Conservation (phyloP, 192 early-diverging fungal species). For the Backusella macrospora region DNA sequence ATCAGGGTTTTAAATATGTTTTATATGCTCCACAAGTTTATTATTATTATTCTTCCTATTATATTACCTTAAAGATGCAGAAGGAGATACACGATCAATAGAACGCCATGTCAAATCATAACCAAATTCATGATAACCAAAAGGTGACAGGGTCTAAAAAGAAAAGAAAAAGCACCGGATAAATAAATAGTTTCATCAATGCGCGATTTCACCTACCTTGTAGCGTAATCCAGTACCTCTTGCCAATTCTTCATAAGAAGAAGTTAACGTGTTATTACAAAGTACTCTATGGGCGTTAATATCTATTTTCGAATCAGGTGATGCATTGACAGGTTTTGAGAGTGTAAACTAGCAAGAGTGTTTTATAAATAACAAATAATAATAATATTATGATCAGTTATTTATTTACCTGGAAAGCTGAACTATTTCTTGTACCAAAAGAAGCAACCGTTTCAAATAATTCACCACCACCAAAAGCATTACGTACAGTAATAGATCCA, state of each 20-base stretch:
- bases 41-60: not conserved
- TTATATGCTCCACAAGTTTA: not conserved
- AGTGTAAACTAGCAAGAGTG: conserved; percentile 55
- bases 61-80: conserved; percentile 60
- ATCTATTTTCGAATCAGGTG: conserved; percentile 69
- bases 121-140: conserved; percentile 67
- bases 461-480: conserved; percentile 91
- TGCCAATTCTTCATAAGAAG: conserved; percentile 75
- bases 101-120: conserved; percentile 83
- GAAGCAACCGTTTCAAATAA: conserved; percentile 70
- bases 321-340: conserved; percentile 68
- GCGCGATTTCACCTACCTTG: conserved; percentile 42
- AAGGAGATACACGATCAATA: conserved; percentile 57
- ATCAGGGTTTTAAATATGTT: not conserved
- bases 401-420: conserved; percentile 57
- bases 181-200: not conserved
- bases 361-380: conserved; percentile 12
- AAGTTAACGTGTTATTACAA: conserved; percentile 63
- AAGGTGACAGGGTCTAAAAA: conserved; percentile 46
- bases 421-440: conserved; percentile 74
- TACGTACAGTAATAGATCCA: conserved; percentile 72
- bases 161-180: not conserved
- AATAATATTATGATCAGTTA: not conserved
- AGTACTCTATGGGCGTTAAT: conserved; percentile 68
- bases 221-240: conserved; percentile 61